Evolutionary conservation across 768 basidiomycete genomes (phyloP).

Genomic region (Auricularia sp.): DNA sequence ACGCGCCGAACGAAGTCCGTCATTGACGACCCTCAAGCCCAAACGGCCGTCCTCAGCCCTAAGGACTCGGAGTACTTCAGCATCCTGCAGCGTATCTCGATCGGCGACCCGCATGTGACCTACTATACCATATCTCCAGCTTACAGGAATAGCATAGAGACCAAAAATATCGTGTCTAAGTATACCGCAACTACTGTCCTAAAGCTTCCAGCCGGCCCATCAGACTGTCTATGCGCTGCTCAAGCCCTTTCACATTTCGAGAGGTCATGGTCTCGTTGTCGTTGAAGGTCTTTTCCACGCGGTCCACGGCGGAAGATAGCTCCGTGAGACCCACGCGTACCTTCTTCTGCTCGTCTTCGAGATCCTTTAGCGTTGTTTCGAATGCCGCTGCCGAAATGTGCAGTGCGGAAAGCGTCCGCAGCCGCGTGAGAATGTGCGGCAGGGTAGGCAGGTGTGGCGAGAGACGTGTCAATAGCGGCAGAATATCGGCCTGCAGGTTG

Average conservation of each 20-base stretch:
- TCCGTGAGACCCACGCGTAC: slow-evolving; percentile 55
- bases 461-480: slow-evolving; percentile 61
- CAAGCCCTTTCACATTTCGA: slow-evolving; percentile 65
- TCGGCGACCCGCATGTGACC: too few species aligned
- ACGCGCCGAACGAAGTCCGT: too few species aligned
- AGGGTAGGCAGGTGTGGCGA: slow-evolving; percentile 70
- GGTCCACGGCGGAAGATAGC: slow-evolving; percentile 54
- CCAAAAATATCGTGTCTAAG: too few species aligned
- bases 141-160: too few species aligned
- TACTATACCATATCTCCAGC: too few species aligned
- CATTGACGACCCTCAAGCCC: too few species aligned
- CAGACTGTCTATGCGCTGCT: slow-evolving; percentile 43
- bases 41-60: too few species aligned
- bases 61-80: too few species aligned
- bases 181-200: not conserved
- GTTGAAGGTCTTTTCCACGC: slow-evolving; percentile 66
- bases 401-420: slow-evolving; percentile 73
- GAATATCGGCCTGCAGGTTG: slow-evolving; percentile 46
- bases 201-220: slow-evolving; percentile 32
- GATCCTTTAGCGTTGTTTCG: slow-evolving; percentile 47
- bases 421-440: slow-evolving; percentile 80
- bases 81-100: too few species aligned
- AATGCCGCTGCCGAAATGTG: slow-evolving; percentile 80
- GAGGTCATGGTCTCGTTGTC: slow-evolving; percentile 63
- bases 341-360: slow-evolving; percentile 67